Conservation (phyloP, 148 eudicot genomes). For the Silene uniflora region DNA sequence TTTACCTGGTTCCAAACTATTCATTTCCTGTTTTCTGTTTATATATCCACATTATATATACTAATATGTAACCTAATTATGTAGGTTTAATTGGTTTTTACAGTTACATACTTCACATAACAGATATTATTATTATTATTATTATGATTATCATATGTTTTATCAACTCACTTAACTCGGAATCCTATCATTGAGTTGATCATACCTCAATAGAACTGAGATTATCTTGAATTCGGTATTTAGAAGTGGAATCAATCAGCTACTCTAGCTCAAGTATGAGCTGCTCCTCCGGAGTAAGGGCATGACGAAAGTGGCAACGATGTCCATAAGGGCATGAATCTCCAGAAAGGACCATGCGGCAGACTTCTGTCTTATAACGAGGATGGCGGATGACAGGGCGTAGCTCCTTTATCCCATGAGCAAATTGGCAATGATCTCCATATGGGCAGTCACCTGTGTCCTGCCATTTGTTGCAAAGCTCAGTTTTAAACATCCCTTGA, state of each 20-base stretch:
- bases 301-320: constrained; percentile 81
- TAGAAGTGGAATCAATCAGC: constrained; percentile 1
- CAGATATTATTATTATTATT: too few relatives aligned
- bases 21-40: neutral
- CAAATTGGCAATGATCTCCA: constrained; percentile 62
- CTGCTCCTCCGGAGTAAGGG: constrained; percentile 58
- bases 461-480: constrained; percentile 88
- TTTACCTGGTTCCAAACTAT: constrained; percentile 1
- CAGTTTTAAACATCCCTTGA: constrained; percentile 73
- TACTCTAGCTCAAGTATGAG: constrained; percentile 32
- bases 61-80: constrained; percentile 12
- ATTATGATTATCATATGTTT: neutral
- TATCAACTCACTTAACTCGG: neutral
- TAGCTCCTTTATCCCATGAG: constrained; percentile 65
- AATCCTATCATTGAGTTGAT: constrained; percentile 6
- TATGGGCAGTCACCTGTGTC: constrained; percentile 58
- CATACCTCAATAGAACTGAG: constrained; percentile 10
- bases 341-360: constrained; percentile 71
- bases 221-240: neutral
- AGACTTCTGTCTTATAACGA: constrained; percentile 80
- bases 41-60: constrained; percentile 12
- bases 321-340: constrained; percentile 75
- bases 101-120: neutral
- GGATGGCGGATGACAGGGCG: constrained; percentile 79
- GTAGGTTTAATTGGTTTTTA: neutral